phyloP scores from a whole-genome alignment of 2,329 filamentous ascomycete genomes.

The Anthostomella pinea region DNA sequence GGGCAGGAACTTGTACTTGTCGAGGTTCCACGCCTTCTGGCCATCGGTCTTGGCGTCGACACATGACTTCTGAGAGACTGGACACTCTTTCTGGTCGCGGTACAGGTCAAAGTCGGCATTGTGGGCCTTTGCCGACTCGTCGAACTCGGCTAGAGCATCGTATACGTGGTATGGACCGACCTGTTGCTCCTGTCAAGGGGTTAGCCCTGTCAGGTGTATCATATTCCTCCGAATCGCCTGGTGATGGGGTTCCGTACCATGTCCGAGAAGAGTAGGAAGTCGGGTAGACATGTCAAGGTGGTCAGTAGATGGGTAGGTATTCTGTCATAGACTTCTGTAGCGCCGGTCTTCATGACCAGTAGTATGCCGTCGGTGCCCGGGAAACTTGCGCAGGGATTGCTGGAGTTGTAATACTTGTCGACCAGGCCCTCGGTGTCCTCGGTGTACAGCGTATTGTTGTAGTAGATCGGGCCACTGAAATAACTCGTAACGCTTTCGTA shows the following conservation, averaged over 20 bases:
- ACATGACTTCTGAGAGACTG: constrained; percentile 45
- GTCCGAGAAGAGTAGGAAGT: constrained; percentile 58
- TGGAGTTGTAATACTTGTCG: constrained; percentile 36
- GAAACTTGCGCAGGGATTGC: constrained; percentile 39
- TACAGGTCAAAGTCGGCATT: constrained; percentile 45
- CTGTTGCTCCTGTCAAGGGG: constrained; percentile 41
- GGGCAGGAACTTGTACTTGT: constrained; percentile 61
- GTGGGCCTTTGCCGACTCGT: constrained; percentile 36
- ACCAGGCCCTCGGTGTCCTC: constrained; percentile 34
- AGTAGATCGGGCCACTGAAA: constrained; percentile 27
- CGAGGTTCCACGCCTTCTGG: constrained; percentile 48
- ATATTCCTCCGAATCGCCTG: too few species aligned
- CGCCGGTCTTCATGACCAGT: constrained; percentile 58
- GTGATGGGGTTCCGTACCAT: too few species aligned
- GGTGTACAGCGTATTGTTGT: constrained; percentile 40
- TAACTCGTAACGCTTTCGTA: constrained; percentile 28
- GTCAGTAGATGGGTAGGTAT: constrained; percentile 56
- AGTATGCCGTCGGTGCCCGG: constrained; percentile 43
- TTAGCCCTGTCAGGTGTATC: constrained; percentile 6
- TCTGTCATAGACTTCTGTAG: constrained; percentile 52
- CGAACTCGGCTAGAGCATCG: constrained; percentile 36
- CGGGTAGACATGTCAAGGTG: constrained; percentile 49
- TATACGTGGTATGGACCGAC: constrained; percentile 44
- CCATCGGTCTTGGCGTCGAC: constrained; percentile 31
- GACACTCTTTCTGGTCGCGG: constrained; percentile 43